Evolutionary conservation across 192 early-diverging fungal species (phyloP), one percentile per base, ranked within the genome.

Genomic region (Coemansia sp.): DNA sequence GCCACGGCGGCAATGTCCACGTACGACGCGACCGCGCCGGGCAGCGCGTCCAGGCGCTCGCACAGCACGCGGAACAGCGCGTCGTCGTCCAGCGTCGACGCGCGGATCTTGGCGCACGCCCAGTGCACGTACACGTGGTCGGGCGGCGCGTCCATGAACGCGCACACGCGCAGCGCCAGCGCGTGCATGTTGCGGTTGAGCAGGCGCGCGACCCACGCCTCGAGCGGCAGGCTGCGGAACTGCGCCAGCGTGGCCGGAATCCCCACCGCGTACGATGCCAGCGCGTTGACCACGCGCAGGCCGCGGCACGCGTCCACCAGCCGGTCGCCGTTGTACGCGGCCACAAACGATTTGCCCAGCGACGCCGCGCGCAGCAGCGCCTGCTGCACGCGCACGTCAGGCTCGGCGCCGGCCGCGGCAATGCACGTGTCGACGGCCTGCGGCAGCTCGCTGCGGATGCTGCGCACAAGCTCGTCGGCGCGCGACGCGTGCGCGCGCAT

Each of bases 391-490:
- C 80, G 67, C 5, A 85, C 72, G 6, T 85, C 73, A 30, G 90
- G 84, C 67, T 98, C 97, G 21, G 91, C 78, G 2, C 90, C 92
- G 5, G 95, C 95, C 0, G 94, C 95, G 30, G 91, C 90, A 12
- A 97, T 85, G 59, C 94, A 96, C 0, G 85, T 75, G 49, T 95
- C 93, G 0, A 99, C 91, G 0, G 97, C 97, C 17, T 83, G 81
- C 4, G 85, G 61, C 43, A 99, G 74, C 26, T 93, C 89, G 19
- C 84, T 36, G 20, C 82, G 76, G 36, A 99, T 95, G 40, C 70
- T 88, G 23, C 95, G 86, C 20, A 99, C 90, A 55, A 91, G 93
- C 76, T 97, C 94, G 62, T 98, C 97, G 5, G 97, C 93, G 25
- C 89, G 87, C 10, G 97, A 86, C 40, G 62, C 68, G 39, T 70